phyloP scores from a whole-genome alignment of 768 basidiomycete species.

The Lactifluus volemus region DNA sequence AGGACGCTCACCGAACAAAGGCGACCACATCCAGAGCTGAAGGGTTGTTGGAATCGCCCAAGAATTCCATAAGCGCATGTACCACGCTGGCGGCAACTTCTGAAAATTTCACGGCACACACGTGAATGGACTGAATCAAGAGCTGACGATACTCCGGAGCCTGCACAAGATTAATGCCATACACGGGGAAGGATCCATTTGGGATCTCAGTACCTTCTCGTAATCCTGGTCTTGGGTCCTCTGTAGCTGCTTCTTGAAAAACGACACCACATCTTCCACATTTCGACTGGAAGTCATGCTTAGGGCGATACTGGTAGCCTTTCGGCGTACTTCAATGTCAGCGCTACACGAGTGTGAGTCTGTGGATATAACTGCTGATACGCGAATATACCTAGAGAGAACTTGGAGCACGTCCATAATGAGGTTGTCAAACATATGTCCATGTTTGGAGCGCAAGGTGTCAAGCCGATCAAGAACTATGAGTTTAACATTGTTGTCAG shows the following conservation, averaged over 20 bases:
- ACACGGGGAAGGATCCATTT: not conserved
- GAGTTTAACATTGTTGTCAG: conserved; percentile 98
- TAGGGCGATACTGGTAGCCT: conserved; percentile 82
- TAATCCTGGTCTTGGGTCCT: conserved; percentile 86
- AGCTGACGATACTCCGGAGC: conserved; percentile 92
- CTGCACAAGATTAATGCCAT: conserved; percentile 30
- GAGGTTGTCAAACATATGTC: conserved; percentile 78
- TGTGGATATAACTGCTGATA: not conserved
- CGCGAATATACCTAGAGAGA: conserved; percentile 51
- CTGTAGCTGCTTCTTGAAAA: conserved; percentile 97
- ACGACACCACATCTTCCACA: conserved; percentile 91
- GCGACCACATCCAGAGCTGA: conserved; percentile 93
- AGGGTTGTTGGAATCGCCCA: conserved; percentile 91
- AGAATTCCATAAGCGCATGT: conserved; percentile 87
- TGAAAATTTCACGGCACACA: conserved; percentile 93
- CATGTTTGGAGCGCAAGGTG: conserved; percentile 71
- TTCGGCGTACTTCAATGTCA: conserved; percentile 93
- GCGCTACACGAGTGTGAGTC: conserved; percentile 40
- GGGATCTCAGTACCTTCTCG: conserved; percentile 59
- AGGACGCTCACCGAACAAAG: conserved; percentile 45
- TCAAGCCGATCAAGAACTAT: conserved; percentile 94
- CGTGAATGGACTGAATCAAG: conserved; percentile 94
- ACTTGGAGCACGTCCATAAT: conserved; percentile 96
- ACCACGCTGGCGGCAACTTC: conserved; percentile 96
- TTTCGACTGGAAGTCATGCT: conserved; percentile 92